Percentiles rank a stretch among this genome's conserved stretches.
These are phyloP conservation scores for Pseudonitzschia multistriata DNA, from an alignment of 108 stramenopile genomes.

Conservation along the genomic window DNA sequence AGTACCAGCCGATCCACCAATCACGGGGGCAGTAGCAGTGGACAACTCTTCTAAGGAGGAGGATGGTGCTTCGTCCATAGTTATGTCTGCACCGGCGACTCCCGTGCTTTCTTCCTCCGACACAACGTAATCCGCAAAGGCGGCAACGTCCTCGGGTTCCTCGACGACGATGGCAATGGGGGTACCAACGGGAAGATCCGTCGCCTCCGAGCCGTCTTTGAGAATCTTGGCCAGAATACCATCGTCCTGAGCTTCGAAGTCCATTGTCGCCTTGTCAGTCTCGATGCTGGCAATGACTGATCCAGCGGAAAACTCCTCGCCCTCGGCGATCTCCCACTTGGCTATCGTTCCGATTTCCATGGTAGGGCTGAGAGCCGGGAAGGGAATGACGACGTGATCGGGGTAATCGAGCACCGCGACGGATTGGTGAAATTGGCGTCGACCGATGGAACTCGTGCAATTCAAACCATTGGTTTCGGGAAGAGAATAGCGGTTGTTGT, in stretches of 20 bases:
- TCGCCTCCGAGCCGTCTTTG: constrained; percentile 59
- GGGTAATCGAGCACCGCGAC: constrained; percentile 37
- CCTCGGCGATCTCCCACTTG: constrained; percentile 82
- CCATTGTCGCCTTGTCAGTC: constrained; percentile 98
- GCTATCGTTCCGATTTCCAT: constrained; percentile 92
- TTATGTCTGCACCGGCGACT: constrained; percentile 17
- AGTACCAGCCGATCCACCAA: constrained; percentile 33
- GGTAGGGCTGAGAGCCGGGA: constrained; percentile 97
- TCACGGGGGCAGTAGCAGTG: constrained; percentile 30
- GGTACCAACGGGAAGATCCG: constrained; percentile 85
- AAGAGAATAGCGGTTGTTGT: not conserved
- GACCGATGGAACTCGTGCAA: not conserved
- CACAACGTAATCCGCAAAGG: constrained; percentile 84
- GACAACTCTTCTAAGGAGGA: constrained; percentile 23
- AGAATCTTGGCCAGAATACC: constrained; percentile 95
- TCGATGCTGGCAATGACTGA: constrained; percentile 93
- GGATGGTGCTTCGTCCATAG: not conserved
- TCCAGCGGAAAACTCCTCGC: constrained; percentile 84
- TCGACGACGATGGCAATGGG: constrained; percentile 93
- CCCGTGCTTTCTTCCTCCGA: constrained; percentile 38
- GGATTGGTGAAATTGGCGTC: constrained; percentile 7
- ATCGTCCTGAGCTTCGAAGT: constrained; percentile 97
- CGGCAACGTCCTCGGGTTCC: constrained; percentile 76
- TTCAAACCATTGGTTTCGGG: not conserved
- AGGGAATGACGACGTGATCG: constrained; percentile 52